Percentiles rank a stretch among this genome's conserved stretches.
phyloP scores from a whole-genome alignment of 2,329 filamentous ascomycete genomes.

The Alternaria atra region DNA sequence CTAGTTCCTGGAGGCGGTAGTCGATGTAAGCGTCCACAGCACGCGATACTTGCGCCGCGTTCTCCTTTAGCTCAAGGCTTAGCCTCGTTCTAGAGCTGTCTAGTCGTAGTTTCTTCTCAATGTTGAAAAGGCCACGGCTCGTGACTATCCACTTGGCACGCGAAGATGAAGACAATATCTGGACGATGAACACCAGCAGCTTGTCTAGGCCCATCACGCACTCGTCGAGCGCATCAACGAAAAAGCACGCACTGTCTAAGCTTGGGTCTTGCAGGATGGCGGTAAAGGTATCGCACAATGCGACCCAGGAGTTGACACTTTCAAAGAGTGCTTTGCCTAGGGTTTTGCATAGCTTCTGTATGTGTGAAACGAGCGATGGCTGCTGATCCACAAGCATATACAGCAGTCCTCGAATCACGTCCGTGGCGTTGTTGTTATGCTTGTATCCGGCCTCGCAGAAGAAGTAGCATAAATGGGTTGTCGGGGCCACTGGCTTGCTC shows the following conservation, averaged over 20 bases:
- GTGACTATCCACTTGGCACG: too few species aligned
- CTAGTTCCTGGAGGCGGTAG: too few species aligned
- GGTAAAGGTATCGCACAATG: slow-evolving; percentile 45
- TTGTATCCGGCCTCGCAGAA: slow-evolving; percentile 54
- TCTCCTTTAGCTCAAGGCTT: too few species aligned
- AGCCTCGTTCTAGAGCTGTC: too few species aligned
- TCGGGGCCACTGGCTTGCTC: slow-evolving; percentile 17
- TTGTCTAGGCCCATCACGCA: slow-evolving; percentile 7
- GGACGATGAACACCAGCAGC: background rate
- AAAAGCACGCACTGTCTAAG: slow-evolving; percentile 9
- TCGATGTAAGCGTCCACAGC: too few species aligned
- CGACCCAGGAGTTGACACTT: slow-evolving; percentile 20
- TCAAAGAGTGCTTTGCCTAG: slow-evolving; percentile 11
- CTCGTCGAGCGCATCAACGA: slow-evolving; percentile 29
- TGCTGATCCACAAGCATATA: slow-evolving; percentile 50
- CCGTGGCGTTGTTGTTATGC: slow-evolving; percentile 48
- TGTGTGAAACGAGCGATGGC: slow-evolving; percentile 8
- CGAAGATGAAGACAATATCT: background rate
- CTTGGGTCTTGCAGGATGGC: slow-evolving; percentile 52
- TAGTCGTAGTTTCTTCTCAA: too few species aligned
- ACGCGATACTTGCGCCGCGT: too few species aligned
- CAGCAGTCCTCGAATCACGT: slow-evolving; percentile 57
- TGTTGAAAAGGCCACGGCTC: too few species aligned
- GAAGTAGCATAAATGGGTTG: slow-evolving; percentile 17
- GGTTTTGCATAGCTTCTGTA: slow-evolving; percentile 11